Base-by-base conservation (phyloP, 1,284 basidiomycete species). In the Xanthoconium separans region DNA sequence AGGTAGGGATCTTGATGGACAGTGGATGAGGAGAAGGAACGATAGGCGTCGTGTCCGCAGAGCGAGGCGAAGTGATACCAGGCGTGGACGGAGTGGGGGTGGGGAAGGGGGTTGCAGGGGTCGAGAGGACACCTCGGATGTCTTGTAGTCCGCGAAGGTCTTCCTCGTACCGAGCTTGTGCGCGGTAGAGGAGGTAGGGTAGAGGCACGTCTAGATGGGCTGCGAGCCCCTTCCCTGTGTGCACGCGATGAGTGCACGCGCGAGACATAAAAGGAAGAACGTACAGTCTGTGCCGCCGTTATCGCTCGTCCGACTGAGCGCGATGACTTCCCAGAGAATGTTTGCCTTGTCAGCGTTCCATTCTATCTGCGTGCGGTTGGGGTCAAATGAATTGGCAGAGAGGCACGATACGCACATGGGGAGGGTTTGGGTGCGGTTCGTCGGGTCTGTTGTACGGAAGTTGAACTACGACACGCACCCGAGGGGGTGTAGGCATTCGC, bases 281-380 rank as follows among this genome's bases (percentile, higher is more conserved):
- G 71, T 64, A 90, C 89, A 92, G 68, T 92, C 88, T 29, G 87
- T 83, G 37, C 80, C 85, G 22, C 80, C 79, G 29, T 72, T 69
- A 51, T 82, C 83, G 27, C 79, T 82, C 8, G 83, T 78, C 53
- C 88, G 78, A 34, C 87, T 88, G 60, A 82, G 79, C 52, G 89
- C 84, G 57, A 92, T 89, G 45, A 88, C 85, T 68, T 89, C 88
- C 90, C 90, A 92, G 6, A 92, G 73, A 15, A 89, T 82, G 57
- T 84, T 85, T 48, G 91, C 89, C 68, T 92, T 92, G 57, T 91
- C 87, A 6, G 80, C 60, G 44, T 80, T 89, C 90, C 89, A 92
- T 75, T 87, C 83, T 68, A 92, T 84, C 90, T 88, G 63, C 51
- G 50, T 24, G 41, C 1, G 22, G 46, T 39, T 30, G 33, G 45